These are phyloP conservation scores for Dillenia suffruticosa DNA, from an alignment of 164 flowering plant genomes.

Conservation along the genomic window DNA sequence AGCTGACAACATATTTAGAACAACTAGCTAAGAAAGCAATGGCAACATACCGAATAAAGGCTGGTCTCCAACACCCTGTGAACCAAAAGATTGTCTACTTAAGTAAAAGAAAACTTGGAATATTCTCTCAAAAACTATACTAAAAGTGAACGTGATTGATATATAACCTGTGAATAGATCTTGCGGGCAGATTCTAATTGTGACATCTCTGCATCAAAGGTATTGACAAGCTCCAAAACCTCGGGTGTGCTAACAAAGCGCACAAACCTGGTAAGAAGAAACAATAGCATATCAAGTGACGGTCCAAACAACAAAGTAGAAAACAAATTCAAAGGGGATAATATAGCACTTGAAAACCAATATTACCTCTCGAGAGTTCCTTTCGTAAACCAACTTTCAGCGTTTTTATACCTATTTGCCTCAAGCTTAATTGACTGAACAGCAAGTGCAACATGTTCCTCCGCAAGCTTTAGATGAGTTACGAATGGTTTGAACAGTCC, in stretches of 20 bases:
- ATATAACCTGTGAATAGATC: slow-evolving; percentile 81
- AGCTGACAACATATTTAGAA: too few relatives aligned
- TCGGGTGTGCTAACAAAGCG: slow-evolving; percentile 96
- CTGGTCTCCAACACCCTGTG: slow-evolving; percentile 69
- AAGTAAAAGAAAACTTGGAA: too few relatives aligned
- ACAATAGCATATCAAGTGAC: too few relatives aligned
- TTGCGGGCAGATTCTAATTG: slow-evolving; percentile 86
- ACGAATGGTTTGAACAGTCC: slow-evolving; percentile 85
- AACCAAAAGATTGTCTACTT: background rate
- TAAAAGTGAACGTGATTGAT: slow-evolving; percentile 6
- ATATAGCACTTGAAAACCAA: background rate
- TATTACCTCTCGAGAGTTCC: slow-evolving; percentile 93
- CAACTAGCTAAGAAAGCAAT: background rate
- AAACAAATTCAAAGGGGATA: background rate
- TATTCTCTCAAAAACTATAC: background rate
- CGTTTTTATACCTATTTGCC: slow-evolving; percentile 50
- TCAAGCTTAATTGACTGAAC: slow-evolving; percentile 78
- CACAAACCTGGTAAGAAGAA: slow-evolving; percentile 63
- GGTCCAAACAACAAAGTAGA: too few relatives aligned
- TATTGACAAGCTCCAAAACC: slow-evolving; percentile 73
- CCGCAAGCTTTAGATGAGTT: slow-evolving; percentile 75
- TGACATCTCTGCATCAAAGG: slow-evolving; percentile 89
- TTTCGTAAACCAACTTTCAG: slow-evolving; percentile 84
- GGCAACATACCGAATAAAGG: slow-evolving; percentile 37
- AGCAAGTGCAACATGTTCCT: slow-evolving; percentile 67